Conservation (phyloP, 306 rosid genomes). For the Potentilla sterilis region DNA sequence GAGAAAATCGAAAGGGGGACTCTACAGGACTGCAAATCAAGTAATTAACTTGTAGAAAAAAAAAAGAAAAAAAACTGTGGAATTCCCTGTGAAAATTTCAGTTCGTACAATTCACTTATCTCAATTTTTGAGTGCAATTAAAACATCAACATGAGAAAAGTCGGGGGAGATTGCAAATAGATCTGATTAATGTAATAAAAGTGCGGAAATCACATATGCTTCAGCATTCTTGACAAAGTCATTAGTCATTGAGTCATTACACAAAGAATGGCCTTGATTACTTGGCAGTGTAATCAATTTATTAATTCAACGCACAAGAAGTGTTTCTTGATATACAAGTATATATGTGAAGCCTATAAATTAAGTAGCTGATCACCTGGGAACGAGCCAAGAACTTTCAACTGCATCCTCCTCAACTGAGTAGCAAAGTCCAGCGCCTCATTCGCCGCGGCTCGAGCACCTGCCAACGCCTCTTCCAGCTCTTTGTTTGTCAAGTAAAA, state of each 20-base stretch:
- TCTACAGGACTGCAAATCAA: too few species aligned
- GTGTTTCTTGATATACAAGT: background rate
- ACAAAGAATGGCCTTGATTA: background rate
- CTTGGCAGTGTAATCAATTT: background rate
- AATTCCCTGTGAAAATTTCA: too few species aligned
- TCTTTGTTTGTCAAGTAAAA: conserved; percentile 51
- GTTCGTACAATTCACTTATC: too few species aligned
- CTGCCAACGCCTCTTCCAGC: conserved; percentile 42
- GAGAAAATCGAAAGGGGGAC: too few species aligned
- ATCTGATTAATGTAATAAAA: too few species aligned
- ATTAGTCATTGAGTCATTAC: background rate
- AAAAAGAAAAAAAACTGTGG: too few species aligned
- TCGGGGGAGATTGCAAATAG: too few species aligned
- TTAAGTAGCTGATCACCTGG: conserved; percentile 25
- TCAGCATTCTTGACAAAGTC: background rate
- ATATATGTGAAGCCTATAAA: background rate
- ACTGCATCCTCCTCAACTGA: conserved; percentile 47
- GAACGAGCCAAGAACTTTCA: conserved; percentile 36
- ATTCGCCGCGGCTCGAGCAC: conserved; percentile 43
- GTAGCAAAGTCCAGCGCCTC: conserved; percentile 49
- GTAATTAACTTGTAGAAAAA: too few species aligned
- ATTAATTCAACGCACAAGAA: background rate
- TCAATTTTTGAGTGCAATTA: too few species aligned
- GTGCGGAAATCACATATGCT: background rate
- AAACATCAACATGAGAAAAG: too few species aligned